Conservation (phyloP, 768 basidiomycete species). For the Coprinopsis sp. region DNA sequence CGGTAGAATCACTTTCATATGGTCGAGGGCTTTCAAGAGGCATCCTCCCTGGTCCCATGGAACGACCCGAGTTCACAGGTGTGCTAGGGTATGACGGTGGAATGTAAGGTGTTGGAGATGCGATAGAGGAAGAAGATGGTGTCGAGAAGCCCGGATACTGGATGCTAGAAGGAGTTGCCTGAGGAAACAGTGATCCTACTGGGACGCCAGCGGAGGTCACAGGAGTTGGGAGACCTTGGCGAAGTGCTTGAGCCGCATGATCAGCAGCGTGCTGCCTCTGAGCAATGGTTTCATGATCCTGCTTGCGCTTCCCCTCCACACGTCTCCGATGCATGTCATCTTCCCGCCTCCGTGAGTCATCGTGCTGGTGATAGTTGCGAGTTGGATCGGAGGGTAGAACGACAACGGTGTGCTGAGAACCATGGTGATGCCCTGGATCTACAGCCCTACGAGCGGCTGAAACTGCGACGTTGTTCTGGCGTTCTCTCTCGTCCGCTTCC, state of each 20-base stretch:
- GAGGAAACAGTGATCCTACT: not conserved
- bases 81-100: constrained; percentile 11
- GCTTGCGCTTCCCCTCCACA: constrained; percentile 36
- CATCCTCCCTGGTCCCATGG: constrained; percentile 34
- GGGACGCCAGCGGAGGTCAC: constrained; percentile 17
- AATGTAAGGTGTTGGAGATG: constrained; percentile 17
- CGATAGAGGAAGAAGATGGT: constrained; percentile 11
- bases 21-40: constrained; percentile 64
- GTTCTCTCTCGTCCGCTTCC: constrained; percentile 31
- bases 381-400: constrained; percentile 13
- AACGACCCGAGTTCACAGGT: not conserved
- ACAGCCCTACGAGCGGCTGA: constrained; percentile 17
- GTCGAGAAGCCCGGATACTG: constrained; percentile 13
- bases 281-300: constrained; percentile 54
- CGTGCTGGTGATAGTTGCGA: constrained; percentile 34
- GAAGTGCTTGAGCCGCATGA: constrained; percentile 40
- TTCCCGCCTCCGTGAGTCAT: constrained; percentile 40
- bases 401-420: constrained; percentile 19
- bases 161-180: constrained; percentile 9
- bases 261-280: constrained; percentile 60
- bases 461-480: constrained; percentile 20
- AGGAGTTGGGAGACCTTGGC: constrained; percentile 28
- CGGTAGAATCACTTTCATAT: constrained; percentile 46
- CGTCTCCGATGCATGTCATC: constrained; percentile 39
- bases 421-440: constrained; percentile 4